phyloP scores from a whole-genome alignment of 441 rosid species.

The Adansonia gregorii region DNA sequence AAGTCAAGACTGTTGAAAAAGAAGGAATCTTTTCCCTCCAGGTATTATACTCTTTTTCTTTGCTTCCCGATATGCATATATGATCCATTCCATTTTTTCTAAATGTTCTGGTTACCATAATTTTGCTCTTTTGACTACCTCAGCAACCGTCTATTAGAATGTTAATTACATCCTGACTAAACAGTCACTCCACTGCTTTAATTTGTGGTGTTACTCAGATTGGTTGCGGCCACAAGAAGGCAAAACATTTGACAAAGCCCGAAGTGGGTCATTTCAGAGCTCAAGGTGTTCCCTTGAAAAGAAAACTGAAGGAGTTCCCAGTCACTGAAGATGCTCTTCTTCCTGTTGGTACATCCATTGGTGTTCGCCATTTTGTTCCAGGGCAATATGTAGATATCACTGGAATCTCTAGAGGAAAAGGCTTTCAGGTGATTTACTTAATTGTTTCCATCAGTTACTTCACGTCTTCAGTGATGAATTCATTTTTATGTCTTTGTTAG shows the following conservation, averaged over 20 bases:
- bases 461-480: background rate
- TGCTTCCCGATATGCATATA: background rate
- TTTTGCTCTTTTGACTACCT: background rate
- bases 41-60: constrained; percentile 44
- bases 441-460: background rate
- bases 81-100: background rate
- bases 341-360: constrained; percentile 76
- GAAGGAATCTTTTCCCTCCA: constrained; percentile 86
- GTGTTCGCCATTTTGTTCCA: constrained; percentile 93
- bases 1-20: constrained; percentile 88
- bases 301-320: constrained; percentile 90
- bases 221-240: constrained; percentile 95
- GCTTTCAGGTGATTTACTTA: constrained; percentile 68
- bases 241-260: constrained; percentile 88
- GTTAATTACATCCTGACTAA: background rate
- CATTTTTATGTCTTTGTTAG: background rate
- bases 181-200: constrained; percentile 17
- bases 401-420: constrained; percentile 92
- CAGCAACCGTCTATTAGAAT: background rate
- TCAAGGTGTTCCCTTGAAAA: constrained; percentile 87
- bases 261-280: constrained; percentile 98
- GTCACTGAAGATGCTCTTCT: constrained; percentile 94
- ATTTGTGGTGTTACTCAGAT: constrained; percentile 64
- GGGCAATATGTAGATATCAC: constrained; percentile 87
- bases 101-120: background rate